These are phyloP conservation scores for Phytophthora hybrid DNA, from an alignment of 352 stramenopile genomes.

Conservation along the genomic window DNA sequence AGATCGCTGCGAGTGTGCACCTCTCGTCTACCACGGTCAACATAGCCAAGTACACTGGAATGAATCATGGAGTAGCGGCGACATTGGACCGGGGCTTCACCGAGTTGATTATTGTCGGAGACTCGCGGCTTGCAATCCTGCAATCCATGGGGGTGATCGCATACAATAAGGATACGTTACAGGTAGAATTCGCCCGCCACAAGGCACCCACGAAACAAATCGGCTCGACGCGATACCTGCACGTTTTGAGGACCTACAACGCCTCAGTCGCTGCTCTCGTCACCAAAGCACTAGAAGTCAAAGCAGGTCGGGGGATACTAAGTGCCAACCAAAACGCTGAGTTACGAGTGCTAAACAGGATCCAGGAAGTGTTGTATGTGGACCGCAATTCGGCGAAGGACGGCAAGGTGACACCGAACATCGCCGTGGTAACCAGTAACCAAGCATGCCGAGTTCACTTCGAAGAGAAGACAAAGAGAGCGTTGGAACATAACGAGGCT, in stretches of 20 bases:
- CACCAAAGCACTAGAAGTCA: not conserved
- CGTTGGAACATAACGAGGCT: not conserved
- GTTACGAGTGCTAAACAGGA: not conserved
- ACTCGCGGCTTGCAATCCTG: not conserved
- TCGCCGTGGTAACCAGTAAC: too few species aligned
- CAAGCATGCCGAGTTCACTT: too few species aligned
- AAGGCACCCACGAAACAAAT: not conserved
- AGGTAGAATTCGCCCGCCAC: not conserved
- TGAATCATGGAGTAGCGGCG: slow-evolving; percentile 5
- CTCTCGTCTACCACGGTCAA: slow-evolving; percentile 12
- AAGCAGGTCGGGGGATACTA: not conserved
- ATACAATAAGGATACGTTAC: slow-evolving; percentile 9
- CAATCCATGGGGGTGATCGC: slow-evolving; percentile 18
- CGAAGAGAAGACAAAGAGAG: not conserved
- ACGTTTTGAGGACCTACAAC: slow-evolving; percentile 1
- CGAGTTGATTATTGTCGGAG: too few species aligned
- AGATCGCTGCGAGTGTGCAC: too few species aligned
- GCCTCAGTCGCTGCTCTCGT: not conserved
- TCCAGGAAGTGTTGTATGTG: not conserved
- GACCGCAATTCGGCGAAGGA: too few species aligned
- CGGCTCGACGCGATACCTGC: not conserved
- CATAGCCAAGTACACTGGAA: slow-evolving; percentile 1
- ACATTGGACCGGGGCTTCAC: too few species aligned
- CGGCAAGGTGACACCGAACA: too few species aligned
- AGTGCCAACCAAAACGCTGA: not conserved